Conservation (phyloP, 1,284 basidiomycete species). For the Ceratobasidium sp. region DNA sequence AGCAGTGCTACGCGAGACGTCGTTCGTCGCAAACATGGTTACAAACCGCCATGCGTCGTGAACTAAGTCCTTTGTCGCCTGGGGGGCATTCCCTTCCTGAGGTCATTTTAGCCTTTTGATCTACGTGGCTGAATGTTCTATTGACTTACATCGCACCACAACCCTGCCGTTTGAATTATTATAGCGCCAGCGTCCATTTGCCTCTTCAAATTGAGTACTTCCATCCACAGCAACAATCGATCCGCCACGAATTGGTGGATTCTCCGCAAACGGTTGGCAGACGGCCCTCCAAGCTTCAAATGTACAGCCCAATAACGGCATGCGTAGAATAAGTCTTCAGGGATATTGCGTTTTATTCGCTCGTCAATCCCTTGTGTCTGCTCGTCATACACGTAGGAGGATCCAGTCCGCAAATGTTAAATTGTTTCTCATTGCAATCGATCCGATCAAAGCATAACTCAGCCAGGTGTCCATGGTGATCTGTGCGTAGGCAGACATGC, state of each 20-base stretch:
- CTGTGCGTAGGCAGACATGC: neutral
- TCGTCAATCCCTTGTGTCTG: too few relatives aligned
- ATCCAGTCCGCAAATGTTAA: slow-evolving; percentile 9
- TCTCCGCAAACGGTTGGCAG: neutral
- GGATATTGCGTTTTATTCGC: too few relatives aligned
- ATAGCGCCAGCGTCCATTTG: neutral
- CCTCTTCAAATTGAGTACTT: neutral
- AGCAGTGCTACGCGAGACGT: neutral
- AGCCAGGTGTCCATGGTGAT: neutral
- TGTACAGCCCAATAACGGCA: too few relatives aligned
- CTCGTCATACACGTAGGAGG: neutral
- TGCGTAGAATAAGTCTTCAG: neutral
- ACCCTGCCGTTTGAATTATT: neutral
- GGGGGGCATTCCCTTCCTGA: too few relatives aligned
- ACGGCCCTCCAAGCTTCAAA: neutral
- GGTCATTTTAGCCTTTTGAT: neutral
- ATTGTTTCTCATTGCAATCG: neutral
- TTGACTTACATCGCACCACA: neutral
- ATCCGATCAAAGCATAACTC: neutral
- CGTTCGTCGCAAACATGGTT: neutral
- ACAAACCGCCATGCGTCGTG: neutral
- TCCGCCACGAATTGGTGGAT: neutral
- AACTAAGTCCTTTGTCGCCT: neutral
- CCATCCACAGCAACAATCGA: neutral
- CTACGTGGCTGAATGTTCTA: neutral